Evolutionary conservation across 352 stramenopile species (phyloP), one percentile per base, ranked within the genome.

Genomic region (Pythium dissimile): DNA sequence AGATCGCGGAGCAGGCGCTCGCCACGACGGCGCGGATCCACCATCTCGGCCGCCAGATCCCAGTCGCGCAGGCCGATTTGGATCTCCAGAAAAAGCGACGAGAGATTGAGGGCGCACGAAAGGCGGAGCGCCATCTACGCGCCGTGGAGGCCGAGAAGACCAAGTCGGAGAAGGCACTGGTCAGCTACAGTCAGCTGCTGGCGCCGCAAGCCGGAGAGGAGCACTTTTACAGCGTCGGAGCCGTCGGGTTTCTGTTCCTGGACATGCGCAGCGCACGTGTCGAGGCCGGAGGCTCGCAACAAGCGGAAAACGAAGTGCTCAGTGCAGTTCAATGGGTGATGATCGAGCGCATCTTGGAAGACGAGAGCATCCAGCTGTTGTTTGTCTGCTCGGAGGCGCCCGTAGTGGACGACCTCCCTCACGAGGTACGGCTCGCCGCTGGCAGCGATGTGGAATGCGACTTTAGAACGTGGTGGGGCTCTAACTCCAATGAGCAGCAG

Each of bases 301-400:
- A 61, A 7, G 66, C 71, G 15, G 69, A 87, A 18, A 88, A 86
- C 27, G 66, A 79, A 0, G 20, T 89, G 9, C 54, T 88, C 12
- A 88, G 71, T 47, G 73, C 69, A 20, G 43, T 70, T 13, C 81
- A 91, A 51, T 91, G 78, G 81, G 62, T 71, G 20, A 87, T 82
- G 39, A 60, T 89, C 20, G 72, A 85, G 20, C 59, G 63, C n/a
- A 64, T 58, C 5, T 57, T 91, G 0, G 71, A 78, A 23, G 54
- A 61, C 2, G 31, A 61, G 9, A 51, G 16, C 2, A 51, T 83
- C 21, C 66, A 67, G 21, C 1, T 81, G 3, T 51, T 88, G 16
- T 30, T 88, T 23, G 26, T 91, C 16, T 88, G 78, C 42, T 72
- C 59, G 0, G 81, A 91, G 54, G 28, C 67, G 3, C 81, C 81